Conservation (phyloP, 176 grass and related monocot species). For the Triticum monococcum region DNA sequence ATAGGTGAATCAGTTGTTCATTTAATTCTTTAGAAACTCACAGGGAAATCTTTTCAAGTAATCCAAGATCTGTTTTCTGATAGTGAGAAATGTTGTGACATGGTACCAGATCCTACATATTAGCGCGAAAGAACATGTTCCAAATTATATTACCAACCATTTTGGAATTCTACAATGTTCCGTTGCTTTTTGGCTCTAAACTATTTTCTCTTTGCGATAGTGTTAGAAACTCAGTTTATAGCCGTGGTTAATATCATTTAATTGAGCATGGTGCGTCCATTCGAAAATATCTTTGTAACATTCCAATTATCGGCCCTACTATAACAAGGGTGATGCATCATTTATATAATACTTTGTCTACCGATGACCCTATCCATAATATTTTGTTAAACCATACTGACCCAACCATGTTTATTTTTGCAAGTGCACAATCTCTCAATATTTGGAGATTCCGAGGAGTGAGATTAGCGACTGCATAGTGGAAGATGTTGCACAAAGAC, state of each 20-base stretch:
- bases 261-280: background rate
- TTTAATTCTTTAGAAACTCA: no score
- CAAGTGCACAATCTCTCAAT: constrained; percentile 54
- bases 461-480: constrained; percentile 74
- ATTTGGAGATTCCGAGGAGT: constrained; percentile 74
- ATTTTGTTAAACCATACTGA: constrained; percentile 13
- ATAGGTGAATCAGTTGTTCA: no score
- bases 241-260: background rate
- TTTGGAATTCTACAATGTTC: background rate
- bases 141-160: background rate
- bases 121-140: background rate
- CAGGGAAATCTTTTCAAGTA: no score
- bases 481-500: constrained; percentile 58
- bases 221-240: background rate
- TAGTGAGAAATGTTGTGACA: background rate
- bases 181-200: background rate
- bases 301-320: background rate
- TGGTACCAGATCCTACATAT: constrained; percentile 13
- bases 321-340: background rate
- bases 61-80: no score
- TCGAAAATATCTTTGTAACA: background rate
- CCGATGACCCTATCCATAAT: background rate
- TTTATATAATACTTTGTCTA: no score
- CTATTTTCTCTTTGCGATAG: background rate
- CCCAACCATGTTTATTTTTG: background rate